A percentile compares a stretch with the other conserved stretches of the same genome.
Evolutionary conservation across 345 rosid species (phyloP).

Genomic region (Barbarea vulgaris): DNA sequence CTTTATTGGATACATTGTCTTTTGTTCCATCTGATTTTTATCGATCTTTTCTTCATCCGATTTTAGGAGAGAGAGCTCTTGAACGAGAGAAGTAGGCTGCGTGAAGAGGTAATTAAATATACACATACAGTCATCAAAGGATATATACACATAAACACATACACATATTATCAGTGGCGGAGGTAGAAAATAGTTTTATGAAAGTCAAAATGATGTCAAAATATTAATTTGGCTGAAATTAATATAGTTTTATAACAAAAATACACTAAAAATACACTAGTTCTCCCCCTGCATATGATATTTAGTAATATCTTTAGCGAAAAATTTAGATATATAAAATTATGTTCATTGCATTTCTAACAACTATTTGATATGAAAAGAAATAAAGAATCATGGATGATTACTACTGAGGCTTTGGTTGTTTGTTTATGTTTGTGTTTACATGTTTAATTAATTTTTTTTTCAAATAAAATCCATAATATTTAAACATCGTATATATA

Average conservation of each 20-base stretch:
- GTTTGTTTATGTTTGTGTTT: neutral
- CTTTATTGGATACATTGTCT: neutral
- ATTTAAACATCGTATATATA: neutral
- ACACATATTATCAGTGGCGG: too few relatives aligned
- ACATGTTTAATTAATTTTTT: neutral
- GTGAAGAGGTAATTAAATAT: conserved; percentile 55
- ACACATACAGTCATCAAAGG: too few relatives aligned
- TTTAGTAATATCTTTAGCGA: neutral
- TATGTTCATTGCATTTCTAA: neutral
- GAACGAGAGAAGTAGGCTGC: conserved; percentile 50
- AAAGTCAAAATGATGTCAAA: too few relatives aligned
- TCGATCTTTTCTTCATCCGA: neutral
- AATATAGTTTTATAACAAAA: too few relatives aligned
- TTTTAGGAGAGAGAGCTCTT: conserved; percentile 55
- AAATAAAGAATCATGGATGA: neutral
- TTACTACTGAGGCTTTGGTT: neutral
- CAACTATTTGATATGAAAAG: neutral
- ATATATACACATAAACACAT: too few relatives aligned
- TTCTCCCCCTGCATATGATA: too few relatives aligned
- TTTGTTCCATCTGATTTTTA: neutral
- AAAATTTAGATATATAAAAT: neutral
- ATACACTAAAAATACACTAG: too few relatives aligned
- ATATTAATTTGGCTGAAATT: too few relatives aligned
- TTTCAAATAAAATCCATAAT: neutral
- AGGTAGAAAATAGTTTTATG: too few relatives aligned